These are phyloP conservation scores for Neopestalotiopsis clavispora DNA, from an alignment of 2,329 filamentous ascomycete genomes.

Conservation along the genomic window DNA sequence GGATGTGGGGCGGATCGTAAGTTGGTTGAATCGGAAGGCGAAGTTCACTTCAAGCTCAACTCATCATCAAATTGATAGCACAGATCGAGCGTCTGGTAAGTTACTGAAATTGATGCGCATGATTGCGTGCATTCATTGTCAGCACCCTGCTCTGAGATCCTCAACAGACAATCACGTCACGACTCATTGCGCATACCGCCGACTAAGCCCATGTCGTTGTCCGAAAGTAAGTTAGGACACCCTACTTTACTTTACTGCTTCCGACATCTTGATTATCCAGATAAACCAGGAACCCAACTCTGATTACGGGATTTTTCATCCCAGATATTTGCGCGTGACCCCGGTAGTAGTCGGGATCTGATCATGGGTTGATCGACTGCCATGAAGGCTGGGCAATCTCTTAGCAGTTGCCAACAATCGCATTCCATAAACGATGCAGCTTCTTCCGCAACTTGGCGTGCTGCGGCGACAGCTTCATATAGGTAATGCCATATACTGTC, in stretches of 20 bases:
- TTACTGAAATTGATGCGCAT: too few relatives aligned
- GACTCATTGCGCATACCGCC: background rate
- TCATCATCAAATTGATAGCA: too few relatives aligned
- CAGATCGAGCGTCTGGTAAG: too few relatives aligned
- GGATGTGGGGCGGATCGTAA: background rate
- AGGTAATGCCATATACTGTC: background rate
- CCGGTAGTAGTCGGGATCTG: too few relatives aligned
- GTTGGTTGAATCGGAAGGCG: too few relatives aligned
- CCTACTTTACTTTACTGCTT: background rate
- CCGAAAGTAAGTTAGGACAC: background rate
- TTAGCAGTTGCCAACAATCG: too few relatives aligned
- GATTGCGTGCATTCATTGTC: too few relatives aligned
- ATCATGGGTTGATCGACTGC: too few relatives aligned
- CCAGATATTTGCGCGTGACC: background rate
- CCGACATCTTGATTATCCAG: background rate
- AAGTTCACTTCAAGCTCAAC: too few relatives aligned
- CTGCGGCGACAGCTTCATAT: background rate
- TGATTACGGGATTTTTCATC: background rate
- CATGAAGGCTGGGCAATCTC: too few relatives aligned
- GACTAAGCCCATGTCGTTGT: background rate
- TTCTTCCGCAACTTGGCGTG: background rate
- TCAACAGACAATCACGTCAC: too few relatives aligned
- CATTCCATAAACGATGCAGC: background rate
- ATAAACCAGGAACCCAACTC: background rate
- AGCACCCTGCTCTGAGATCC: too few relatives aligned